Evolutionary conservation across 345 rosid genomes (phyloP).

Genomic region (Psidium friedrichsthalianum): DNA sequence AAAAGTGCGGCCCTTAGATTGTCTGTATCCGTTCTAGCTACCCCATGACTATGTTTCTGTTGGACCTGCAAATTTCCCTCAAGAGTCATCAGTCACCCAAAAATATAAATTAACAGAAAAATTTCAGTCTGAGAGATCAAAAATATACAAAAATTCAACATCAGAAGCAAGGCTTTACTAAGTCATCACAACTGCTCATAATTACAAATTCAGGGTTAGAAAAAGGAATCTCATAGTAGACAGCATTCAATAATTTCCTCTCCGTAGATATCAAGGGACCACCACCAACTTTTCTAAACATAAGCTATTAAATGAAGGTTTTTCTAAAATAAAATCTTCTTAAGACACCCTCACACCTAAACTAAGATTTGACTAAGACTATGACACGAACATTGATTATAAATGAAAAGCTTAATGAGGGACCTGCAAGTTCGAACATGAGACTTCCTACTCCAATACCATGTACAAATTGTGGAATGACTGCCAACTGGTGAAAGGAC

Average conservation of each 20-base stretch:
- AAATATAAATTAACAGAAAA: not conserved
- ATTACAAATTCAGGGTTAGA: not conserved
- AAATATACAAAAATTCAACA: not conserved
- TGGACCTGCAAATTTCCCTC: conserved; percentile 46
- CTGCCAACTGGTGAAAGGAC: not conserved
- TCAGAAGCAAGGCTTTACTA: not conserved
- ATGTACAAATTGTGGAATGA: not conserved
- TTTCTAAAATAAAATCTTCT: not conserved
- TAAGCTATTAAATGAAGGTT: not conserved
- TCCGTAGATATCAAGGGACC: not conserved
- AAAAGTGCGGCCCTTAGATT: conserved; percentile 64
- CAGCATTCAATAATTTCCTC: not conserved
- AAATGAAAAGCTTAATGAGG: not conserved
- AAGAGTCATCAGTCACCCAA: not conserved
- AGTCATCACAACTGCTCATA: not conserved
- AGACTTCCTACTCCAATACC: not conserved
- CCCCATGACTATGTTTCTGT: conserved; percentile 73
- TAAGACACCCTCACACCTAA: not conserved
- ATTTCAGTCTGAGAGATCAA: not conserved
- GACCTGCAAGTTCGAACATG: not conserved
- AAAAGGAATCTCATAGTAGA: not conserved
- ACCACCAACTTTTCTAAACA: not conserved
- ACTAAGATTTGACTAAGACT: not conserved
- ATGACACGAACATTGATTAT: not conserved
- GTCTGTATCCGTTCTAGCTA: conserved; percentile 56